Base-by-base conservation (phyloP, 441 rosid species). In the Hura crepitans region DNA sequence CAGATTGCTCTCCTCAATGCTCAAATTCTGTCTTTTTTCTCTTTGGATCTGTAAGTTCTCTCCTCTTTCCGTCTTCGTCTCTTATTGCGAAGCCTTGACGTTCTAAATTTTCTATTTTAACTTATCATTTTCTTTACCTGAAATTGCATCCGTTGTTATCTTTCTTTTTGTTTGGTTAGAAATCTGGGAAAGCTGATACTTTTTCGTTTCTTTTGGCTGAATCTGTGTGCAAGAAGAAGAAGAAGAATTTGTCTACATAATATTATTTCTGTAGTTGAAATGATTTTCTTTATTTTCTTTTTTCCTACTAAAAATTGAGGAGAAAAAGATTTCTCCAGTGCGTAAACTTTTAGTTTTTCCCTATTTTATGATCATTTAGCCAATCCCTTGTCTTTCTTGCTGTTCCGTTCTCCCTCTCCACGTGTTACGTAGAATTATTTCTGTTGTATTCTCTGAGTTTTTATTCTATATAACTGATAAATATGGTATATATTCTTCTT, bases 11-110 rank as follows among this genome's bases (percentile, higher is more conserved):
- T 6, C 49, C 17, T 46, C 14, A 45, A 46, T 30, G 8, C 43
- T 30, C 53, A 63, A 22, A 11, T 25, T 25, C n/a, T 47, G 75
- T 49, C 55, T 25, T 20, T 27, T 47, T 77, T n/a, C 70, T 70
- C 71, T 68, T 42, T 70, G 61, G 85, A 82, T 85, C 85, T 61
- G 87, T 87, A 80, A 81, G 85, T 68, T 72, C 47, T n/a, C 43
- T 28, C 37, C 20, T 50, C 37, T 33, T 22, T 54, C 58, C 47
- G 14, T 39, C 30, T 55, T 23, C 23, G 9, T 51, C 13, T 68
- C 20, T 46, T 46, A 59, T 65, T 59, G n/a, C 25, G 5, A 39
- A 42, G 6, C 42, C 59, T 35, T 35, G 37, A 35, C 27, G 10
- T 20, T 39, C 18, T 31, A 1, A 50, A 37, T 50, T 25, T 6